Evolutionary conservation across 108 stramenopile species (phyloP), one percentile per base, ranked within the genome.

Genomic region (Cylindrotheca fusiformis): DNA sequence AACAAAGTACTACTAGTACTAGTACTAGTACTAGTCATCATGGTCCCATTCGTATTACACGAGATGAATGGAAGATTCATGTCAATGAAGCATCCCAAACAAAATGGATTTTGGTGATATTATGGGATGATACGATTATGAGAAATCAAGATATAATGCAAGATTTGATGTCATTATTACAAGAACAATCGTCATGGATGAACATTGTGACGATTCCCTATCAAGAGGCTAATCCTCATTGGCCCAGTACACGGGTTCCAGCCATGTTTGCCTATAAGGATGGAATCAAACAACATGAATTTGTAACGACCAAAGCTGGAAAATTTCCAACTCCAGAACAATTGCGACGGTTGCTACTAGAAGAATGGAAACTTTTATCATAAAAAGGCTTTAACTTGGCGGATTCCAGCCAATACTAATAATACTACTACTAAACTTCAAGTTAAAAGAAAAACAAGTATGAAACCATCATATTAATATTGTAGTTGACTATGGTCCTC

Each of bases 241-340:
- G 95, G 95, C 96, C 95, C 3, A 3, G 27, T 25, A 29, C 49
- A 32, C 18, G 83, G 77, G 24, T 97, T 17, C 97, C 96, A 0
- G 83, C 93, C 3, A 25, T 97, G 0, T 98, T 97, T 83, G 72
- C 91, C 48, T 98, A 98, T 74, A 78, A 76, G 12, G 63, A 86
- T 52, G 97, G 97, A 19, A 83, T 58, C 28, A 68, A 95, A 65
- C 81, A 89, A 55, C 78, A 82, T 68, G 93, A 97, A 66, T 66
- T 53, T 53, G 36, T 66, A n/a, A 52, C 65, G 23, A 25, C 20
- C 17, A 6, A 23, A 4, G 21, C 32, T 24, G 65, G 65, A 18
- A 41, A 55, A 48, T 66, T 55, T 26, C 65, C 65, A 32, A 23
- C 63, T 2, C 32, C 32, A 2, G 32, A 32, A 8, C 17, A 32